These are phyloP conservation scores for Solanum sparsipilum DNA, from an alignment of 257 asterid species.

Conservation along the genomic window DNA sequence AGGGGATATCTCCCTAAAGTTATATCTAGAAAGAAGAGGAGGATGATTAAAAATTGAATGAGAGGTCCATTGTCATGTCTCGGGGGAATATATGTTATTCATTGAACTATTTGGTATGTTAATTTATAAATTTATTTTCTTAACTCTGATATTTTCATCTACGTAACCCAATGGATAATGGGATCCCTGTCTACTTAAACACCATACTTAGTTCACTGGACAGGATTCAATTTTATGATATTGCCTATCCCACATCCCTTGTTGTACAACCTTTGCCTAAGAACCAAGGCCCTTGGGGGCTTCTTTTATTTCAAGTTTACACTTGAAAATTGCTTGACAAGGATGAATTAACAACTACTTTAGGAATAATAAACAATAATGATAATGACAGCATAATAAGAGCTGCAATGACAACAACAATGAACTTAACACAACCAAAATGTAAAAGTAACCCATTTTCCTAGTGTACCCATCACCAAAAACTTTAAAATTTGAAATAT, in stretches of 20 bases:
- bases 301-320: neutral
- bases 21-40: neutral
- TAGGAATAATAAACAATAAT: neutral
- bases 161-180: neutral
- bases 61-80: neutral
- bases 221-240: neutral
- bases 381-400: neutral
- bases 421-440: neutral
- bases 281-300: neutral
- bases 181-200: neutral
- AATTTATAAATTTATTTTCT: no score
- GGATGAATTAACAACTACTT: neutral
- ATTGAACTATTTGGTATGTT: neutral
- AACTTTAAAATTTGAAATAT: neutral
- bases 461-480: neutral
- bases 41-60: neutral
- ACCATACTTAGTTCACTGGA: neutral
- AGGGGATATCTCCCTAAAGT: neutral
- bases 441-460: neutral
- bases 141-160: neutral
- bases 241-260: neutral
- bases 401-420: neutral
- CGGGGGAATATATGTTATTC: neutral
- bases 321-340: neutral
- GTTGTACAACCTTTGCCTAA: neutral